A percentile compares a stretch with the other conserved stretches of the same genome.
These are phyloP conservation scores for Xylariaceae sp. DNA, from an alignment of 2,329 filamentous ascomycete genomes.

Conservation along the genomic window DNA sequence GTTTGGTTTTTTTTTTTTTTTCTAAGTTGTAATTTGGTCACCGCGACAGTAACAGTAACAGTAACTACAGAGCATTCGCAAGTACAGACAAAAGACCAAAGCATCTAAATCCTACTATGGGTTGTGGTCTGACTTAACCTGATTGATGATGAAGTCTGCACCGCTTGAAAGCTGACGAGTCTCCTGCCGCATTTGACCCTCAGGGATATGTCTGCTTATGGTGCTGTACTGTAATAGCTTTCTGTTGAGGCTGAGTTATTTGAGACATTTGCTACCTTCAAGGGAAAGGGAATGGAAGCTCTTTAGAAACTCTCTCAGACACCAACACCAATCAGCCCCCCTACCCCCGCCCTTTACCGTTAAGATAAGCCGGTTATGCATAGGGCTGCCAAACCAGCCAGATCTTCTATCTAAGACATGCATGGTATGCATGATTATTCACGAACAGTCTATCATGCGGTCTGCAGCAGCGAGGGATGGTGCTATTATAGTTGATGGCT, in stretches of 20 bases:
- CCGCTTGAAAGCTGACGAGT: conserved; percentile 11
- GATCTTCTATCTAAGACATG: neutral
- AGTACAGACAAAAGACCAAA: neutral
- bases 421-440: neutral
- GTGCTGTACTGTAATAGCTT: neutral
- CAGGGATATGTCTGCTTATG: neutral
- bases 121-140: too few species aligned
- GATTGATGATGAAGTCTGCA: conserved; percentile 3
- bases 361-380: conserved; percentile 2
- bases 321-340: conserved; percentile 2
- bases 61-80: neutral
- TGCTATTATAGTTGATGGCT: too few species aligned
- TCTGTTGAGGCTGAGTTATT: conserved; percentile 14
- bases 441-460: neutral
- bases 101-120: neutral
- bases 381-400: neutral
- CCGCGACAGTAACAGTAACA: neutral
- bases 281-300: conserved; percentile 14
- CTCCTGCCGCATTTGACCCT: conserved; percentile 16
- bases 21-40: neutral
- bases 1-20: neutral
- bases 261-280: conserved; percentile 11
- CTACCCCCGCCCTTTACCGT: too few species aligned
- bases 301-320: conserved; percentile 24
- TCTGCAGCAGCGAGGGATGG: neutral